Base-by-base conservation (phyloP, 108 stramenopile species). In the Fistulifera pelliculosa region DNA sequence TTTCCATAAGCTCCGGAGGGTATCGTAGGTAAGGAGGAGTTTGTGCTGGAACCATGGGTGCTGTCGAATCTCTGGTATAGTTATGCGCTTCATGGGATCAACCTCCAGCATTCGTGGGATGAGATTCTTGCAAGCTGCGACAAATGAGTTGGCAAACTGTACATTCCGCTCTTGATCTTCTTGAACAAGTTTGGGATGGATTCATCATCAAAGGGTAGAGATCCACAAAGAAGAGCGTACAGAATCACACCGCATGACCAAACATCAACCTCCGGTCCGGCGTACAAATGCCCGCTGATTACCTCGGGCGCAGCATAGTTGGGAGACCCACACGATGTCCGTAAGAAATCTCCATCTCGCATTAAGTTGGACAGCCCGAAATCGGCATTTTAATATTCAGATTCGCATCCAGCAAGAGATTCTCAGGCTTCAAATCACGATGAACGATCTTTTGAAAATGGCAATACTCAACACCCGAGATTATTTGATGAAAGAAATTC, bases 271-370 rank as follows among this genome's bases (percentile, higher is more conserved):
- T 99, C 98, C 17, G 98, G 95, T 16, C 98, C 98, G 7, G 98
- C 96, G 71, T 99, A 99, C 24, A 97, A 77, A 49, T 93, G 90
- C 15, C 97, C 98, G 61, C 81, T 87, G 54, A 99, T 99, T 25
- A 99, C 98, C 73, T 99, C 96, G 8, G 98, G 98, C 22, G 96
- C 96, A 27, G 98, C 98, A 66, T 99, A 99, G 81, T 99, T 99
- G 22, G 98, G 98, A 27, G 95, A 96, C 8, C 95, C 95, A 70
- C 95, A 96, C 27, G 87, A 89, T 52, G 99, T 99, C 47, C 96
- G 77, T 48, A 99, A 79, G 56, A 99, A 98, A 51, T 97, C 96
- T 25, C 99, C 99, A 70, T 99, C 99, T 25, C 87, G 73, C 95
- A 95, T 97, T 27, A 97, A 67, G 69, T 99, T 99, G 44, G 89